Conservation (phyloP, 805 yeast species). For the Torulaspora quercuum region DNA sequence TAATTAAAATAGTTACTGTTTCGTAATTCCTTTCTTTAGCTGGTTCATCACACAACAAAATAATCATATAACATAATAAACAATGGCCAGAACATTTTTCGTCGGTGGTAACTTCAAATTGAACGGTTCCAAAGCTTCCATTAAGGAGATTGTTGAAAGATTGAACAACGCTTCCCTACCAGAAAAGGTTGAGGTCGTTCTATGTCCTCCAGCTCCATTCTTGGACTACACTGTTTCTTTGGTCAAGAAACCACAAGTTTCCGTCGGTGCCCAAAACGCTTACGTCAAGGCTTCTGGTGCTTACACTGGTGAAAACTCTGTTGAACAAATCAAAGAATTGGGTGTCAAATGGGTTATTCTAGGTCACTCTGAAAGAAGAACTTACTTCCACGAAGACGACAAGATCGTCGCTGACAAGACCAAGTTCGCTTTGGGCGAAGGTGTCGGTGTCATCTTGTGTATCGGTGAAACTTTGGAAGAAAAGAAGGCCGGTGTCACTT, state of each 20-base stretch:
- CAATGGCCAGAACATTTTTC: slow-evolving; percentile 83
- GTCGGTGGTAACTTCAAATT: slow-evolving; percentile 99
- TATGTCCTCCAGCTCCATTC: slow-evolving; percentile 96
- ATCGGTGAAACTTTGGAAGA: slow-evolving; percentile 97
- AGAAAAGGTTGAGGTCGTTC: slow-evolving; percentile 81
- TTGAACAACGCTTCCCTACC: slow-evolving; percentile 78
- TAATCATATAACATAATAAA: slow-evolving; percentile 7
- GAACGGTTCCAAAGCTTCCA: slow-evolving; percentile 90
- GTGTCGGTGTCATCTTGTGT: slow-evolving; percentile 89
- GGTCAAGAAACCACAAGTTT: slow-evolving; percentile 68
- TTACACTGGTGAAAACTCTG: slow-evolving; percentile 95
- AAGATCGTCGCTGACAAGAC: slow-evolving; percentile 91
- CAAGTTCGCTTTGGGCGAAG: slow-evolving; percentile 86
- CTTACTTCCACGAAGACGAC: slow-evolving; percentile 84
- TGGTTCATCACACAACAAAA: too few relatives aligned
- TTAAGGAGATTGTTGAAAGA: slow-evolving; percentile 76
- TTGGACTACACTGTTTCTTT: slow-evolving; percentile 66
- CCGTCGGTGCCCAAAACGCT: slow-evolving; percentile 88
- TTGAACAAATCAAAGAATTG: slow-evolving; percentile 81
- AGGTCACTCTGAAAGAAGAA: slow-evolving; percentile 99
- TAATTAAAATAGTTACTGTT: too few relatives aligned
- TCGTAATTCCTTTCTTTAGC: too few relatives aligned
- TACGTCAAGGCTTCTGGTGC: slow-evolving; percentile 91
- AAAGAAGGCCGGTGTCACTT: slow-evolving; percentile 83
- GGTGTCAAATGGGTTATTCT: slow-evolving; percentile 93